Base-by-base conservation (phyloP, 129 eudicot genomes). In the Solidago caesia region DNA sequence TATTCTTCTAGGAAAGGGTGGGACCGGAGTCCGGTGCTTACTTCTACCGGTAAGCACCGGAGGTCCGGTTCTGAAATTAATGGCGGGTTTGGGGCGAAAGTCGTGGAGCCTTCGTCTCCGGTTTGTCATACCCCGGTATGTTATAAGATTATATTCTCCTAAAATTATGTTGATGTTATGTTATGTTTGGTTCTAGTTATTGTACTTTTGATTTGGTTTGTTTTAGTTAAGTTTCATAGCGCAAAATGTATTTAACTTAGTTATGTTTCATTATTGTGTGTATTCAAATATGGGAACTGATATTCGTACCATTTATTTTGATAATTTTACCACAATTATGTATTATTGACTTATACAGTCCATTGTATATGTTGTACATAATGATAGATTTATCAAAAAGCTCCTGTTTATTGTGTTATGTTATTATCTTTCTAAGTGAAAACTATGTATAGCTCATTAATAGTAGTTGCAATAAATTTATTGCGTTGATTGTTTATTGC, bases 1-100 rank as follows among this genome's bases (percentile, higher is more conserved):
- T 79, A 56, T 33, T 81, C 89, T 58, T 47, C 74, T 1, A 75
- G 97, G 65, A 86, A 67, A 72, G 85, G 79, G 10, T 91, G 97
- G 97, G 95, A 56, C 29, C 29, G 10, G 29, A 56, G 61, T 56
- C 61, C 61, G 11, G 15, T 56, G 61, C 61, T 44, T 14, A 51
- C 70, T 65, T 78, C 51, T 14, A 51, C 70, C 65, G 77, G 43
- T 43, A 81, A 57, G 42, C 57, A 64, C 73, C 77, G 71, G 78
- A 72, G 68, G 67, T 51, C 76, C 8, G 67, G 76, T 11, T 75
- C 77, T 4, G 76, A 81, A n/a, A 10, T 26, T 2, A 66, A 57
- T 25, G 70, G 60, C 9, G 68, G 49, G 16, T 48, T 33, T 33
- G 58, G 61, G 64, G 4, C 67, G n/a, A 81, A 75, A 72, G 9